phyloP scores from a whole-genome alignment of 2,329 filamentous ascomycete species.

The Venturia aucupariae region DNA sequence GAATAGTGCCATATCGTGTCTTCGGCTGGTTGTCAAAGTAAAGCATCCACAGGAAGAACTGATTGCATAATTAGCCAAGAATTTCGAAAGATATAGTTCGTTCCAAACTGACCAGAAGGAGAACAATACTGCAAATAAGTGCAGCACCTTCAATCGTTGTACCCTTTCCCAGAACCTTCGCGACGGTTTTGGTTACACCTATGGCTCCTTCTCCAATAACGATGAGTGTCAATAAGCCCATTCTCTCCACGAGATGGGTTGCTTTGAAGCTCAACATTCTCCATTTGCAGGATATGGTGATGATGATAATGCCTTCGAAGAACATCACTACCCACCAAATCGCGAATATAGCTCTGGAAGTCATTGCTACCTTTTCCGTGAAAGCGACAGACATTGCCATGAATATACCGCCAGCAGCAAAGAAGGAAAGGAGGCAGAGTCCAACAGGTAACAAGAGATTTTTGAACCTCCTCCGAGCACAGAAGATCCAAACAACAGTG shows the following conservation, averaged over 20 bases:
- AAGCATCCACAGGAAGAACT: slow-evolving; percentile 25
- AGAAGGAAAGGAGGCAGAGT: slow-evolving; percentile 7
- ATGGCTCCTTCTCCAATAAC: slow-evolving; percentile 59
- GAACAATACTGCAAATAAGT: slow-evolving; percentile 3
- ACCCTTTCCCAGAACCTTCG: slow-evolving; percentile 15
- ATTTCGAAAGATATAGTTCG: not conserved
- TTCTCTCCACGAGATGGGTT: slow-evolving; percentile 54
- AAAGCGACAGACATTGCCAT: slow-evolving; percentile 7
- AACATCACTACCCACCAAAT: slow-evolving; percentile 37
- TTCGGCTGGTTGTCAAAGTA: slow-evolving; percentile 27
- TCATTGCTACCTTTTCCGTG: not conserved
- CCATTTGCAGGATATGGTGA: slow-evolving; percentile 46
- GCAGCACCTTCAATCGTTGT: not conserved
- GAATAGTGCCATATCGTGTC: slow-evolving; percentile 26
- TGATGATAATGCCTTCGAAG: slow-evolving; percentile 43
- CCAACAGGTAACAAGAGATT: not conserved
- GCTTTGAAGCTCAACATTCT: slow-evolving; percentile 51
- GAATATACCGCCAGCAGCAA: slow-evolving; percentile 7
- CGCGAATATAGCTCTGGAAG: slow-evolving; percentile 21
- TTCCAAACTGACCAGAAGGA: not conserved
- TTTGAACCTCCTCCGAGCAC: not conserved
- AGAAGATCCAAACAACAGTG: slow-evolving; percentile 7
- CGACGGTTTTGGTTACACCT: slow-evolving; percentile 47
- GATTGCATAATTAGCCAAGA: not conserved
- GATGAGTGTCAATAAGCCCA: slow-evolving; percentile 55